These are phyloP conservation scores for Sonneratia caseolaris DNA, from an alignment of 345 rosid genomes.

Conservation along the genomic window DNA sequence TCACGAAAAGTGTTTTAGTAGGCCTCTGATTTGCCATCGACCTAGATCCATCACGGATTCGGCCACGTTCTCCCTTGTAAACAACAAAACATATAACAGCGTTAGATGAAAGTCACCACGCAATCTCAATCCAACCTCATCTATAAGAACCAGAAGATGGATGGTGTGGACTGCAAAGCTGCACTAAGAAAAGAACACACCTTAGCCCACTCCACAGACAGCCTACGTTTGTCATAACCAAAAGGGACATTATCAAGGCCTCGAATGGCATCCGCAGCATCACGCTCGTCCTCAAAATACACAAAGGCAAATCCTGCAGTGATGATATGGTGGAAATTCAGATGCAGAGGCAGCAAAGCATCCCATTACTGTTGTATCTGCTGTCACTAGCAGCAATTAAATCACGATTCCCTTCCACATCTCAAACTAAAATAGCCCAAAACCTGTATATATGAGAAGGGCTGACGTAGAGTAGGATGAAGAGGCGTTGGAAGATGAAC, in stretches of 20 bases:
- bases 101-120: not conserved
- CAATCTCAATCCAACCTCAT: not conserved
- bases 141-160: not conserved
- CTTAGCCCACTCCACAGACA: constrained; percentile 89
- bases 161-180: not conserved
- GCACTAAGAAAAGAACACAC: constrained; percentile 19
- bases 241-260: constrained; percentile 55
- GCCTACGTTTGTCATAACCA: constrained; percentile 62
- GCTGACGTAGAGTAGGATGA: constrained; percentile 70
- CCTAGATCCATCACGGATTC: constrained; percentile 52
- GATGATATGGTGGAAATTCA: not conserved
- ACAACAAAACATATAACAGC: not conserved
- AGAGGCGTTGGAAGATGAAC: constrained; percentile 70
- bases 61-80: constrained; percentile 65
- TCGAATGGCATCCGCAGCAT: constrained; percentile 78
- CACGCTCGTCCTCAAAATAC: constrained; percentile 76
- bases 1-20: constrained; percentile 76
- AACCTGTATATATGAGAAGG: constrained; percentile 69
- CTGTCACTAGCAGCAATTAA: constrained; percentile 18
- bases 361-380: not conserved
- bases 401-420: constrained; percentile 26
- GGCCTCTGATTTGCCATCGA: constrained; percentile 53
- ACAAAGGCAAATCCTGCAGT: constrained; percentile 83
- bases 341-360: not conserved
- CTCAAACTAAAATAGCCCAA: constrained; percentile 34